Evolutionary conservation across 2,329 filamentous ascomycete species (phyloP), one percentile per base, ranked within the genome.

Genomic region (Phyllosticta citribraziliensis): DNA sequence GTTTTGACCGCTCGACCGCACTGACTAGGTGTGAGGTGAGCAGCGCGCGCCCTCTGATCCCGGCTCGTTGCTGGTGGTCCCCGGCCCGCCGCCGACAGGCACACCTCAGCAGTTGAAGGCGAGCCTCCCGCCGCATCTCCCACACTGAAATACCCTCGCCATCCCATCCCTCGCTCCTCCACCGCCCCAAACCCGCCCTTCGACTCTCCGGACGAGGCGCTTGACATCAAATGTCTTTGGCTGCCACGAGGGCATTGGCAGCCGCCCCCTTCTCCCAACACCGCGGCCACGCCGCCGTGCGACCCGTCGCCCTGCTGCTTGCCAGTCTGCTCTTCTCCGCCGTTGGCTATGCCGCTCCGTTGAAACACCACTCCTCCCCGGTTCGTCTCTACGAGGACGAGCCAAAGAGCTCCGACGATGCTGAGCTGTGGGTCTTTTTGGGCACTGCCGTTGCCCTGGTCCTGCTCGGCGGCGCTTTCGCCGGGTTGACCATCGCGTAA

Each of bases 381-480:
- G 62, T 67, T 8, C 62, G 72, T 50, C 65, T 63, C 30, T 67
- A 70, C n/a, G 69, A 69, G 17, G 71, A 71, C 25, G 61, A 67
- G 5, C 72, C 72, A 35, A 73, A 72, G 65, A 65, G 64, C 47
- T 59, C 71, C 52, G 77, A 81, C 24, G 86, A 88, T 64, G 82
- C 85, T 8, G 82, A 83, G 57, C 77, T 96, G 66, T 96, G 89
- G 88, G 78, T 93, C 54, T 91, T 97, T 70, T 82, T 94, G 64
- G 80, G 86, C 61, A 81, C 91, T 30, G 95, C 93, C 19, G 82
- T 90, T 63, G 81, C 85, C 24, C 82, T 99, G 61, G 94, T 97
- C 10, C 78, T 97, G 63, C 82, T 89, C 0, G 94, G 94, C 64
- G 94, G 94, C 64, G 91, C 90, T 50, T 99, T 99, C 77, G 94